Percentiles rank a stretch among this genome's conserved stretches.
Evolutionary conservation across 148 eudicot species (phyloP).

Genomic region (Arbutus unedo): DNA sequence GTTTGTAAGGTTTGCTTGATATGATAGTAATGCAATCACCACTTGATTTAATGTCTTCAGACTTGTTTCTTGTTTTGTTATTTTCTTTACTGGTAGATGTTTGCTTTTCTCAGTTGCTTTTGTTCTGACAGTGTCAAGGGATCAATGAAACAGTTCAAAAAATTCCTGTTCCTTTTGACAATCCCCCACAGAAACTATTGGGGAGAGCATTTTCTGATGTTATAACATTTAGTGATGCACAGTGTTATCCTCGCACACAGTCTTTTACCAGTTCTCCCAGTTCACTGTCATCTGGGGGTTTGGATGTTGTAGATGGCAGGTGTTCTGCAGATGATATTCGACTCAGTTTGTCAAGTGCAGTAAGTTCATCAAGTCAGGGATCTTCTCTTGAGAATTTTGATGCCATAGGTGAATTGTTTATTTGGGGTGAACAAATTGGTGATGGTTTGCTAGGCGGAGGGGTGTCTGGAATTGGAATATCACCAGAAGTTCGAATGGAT

Average conservation of each 20-base stretch:
- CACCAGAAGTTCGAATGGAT: constrained; percentile 31
- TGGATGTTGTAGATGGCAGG: constrained; percentile 39
- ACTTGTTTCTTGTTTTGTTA: not conserved
- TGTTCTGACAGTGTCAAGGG: constrained; percentile 23
- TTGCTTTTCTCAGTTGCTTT: not conserved
- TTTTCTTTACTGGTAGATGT: constrained; percentile 22
- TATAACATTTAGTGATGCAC: constrained; percentile 30
- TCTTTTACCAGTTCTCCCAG: constrained; percentile 38
- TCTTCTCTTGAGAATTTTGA: constrained; percentile 59
- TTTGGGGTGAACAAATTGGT: constrained; percentile 70
- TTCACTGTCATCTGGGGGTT: constrained; percentile 43
- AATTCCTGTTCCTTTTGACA: constrained; percentile 23
- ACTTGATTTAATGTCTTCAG: not conserved
- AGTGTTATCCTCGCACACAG: constrained; percentile 34
- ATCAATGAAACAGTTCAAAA: constrained; percentile 3
- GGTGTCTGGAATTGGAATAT: constrained; percentile 29
- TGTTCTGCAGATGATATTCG: constrained; percentile 49
- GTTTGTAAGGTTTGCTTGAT: constrained; percentile 37
- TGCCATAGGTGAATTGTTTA: constrained; percentile 55
- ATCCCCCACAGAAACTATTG: constrained; percentile 47
- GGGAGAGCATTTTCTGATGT: constrained; percentile 63
- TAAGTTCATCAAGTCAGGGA: constrained; percentile 66
- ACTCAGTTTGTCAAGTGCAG: constrained; percentile 64
- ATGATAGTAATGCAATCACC: not conserved
- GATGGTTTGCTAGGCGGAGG: constrained; percentile 59